Conservation (phyloP, 805 yeast species). For the Candida ortonii region DNA sequence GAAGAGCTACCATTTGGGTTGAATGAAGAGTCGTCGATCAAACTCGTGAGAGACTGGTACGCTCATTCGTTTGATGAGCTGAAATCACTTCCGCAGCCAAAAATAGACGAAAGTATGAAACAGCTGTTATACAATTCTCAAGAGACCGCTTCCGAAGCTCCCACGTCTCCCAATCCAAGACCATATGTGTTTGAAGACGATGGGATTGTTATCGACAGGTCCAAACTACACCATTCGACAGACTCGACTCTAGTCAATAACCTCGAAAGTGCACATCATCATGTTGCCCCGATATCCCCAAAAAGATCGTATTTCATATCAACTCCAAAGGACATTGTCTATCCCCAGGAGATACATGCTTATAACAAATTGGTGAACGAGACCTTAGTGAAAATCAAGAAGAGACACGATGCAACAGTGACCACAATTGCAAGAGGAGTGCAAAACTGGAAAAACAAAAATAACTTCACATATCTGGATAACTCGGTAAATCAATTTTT, state of each 20-base stretch:
- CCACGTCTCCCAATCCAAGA: conserved; percentile 12
- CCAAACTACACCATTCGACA: conserved; percentile 16
- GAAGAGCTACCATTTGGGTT: conserved; percentile 78
- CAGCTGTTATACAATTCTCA: conserved; percentile 32
- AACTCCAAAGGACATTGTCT: conserved; percentile 52
- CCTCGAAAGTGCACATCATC: conserved; percentile 7
- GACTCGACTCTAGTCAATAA: conserved; percentile 12
- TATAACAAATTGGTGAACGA: conserved; percentile 69
- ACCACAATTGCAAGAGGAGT: conserved; percentile 92
- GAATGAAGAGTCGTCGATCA: conserved; percentile 68
- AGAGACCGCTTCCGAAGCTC: conserved; percentile 1
- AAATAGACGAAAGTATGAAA: conserved; percentile 41
- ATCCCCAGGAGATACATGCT: conserved; percentile 72
- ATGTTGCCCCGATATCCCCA: too few relatives aligned
- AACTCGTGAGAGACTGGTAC: conserved; percentile 82
- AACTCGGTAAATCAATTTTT: conserved; percentile 75
- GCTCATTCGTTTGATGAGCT: conserved; percentile 86
- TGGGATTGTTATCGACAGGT: conserved; percentile 37
- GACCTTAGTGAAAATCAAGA: conserved; percentile 66
- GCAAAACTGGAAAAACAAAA: conserved; percentile 75
- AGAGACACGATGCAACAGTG: conserved; percentile 88
- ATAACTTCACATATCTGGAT: conserved; percentile 50
- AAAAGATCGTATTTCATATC: conserved; percentile 48
- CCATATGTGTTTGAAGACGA: conserved; percentile 43
- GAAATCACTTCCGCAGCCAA: conserved; percentile 60